Evolutionary conservation across 2,329 filamentous ascomycete genomes (phyloP), one percentile per base, ranked within the genome.

Genomic region (Cladosporium colombiae): DNA sequence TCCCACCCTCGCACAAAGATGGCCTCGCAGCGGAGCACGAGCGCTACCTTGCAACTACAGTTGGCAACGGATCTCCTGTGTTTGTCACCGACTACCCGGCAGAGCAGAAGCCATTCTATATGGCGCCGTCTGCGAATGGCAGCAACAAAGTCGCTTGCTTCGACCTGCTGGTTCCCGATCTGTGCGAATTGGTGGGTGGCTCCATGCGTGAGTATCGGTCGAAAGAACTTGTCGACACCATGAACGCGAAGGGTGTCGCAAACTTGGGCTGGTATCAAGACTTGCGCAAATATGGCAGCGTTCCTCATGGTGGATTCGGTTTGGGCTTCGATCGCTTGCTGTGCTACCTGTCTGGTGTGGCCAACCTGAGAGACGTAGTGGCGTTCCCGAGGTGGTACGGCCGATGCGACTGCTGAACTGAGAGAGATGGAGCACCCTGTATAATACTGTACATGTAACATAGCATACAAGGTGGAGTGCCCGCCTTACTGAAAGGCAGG

Each of bases 61-160:
- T 94, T 53, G 88, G 88, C 70, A 81, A 85, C 57, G 83, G 84
- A 21, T 79, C 80, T 1, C 95, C 95, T 8, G 84, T 98, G 53
- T 98, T 98, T 76, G 88, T 99, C 69, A 98, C 93, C 16, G 85
- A 97, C 77, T 99, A 97, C 75, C 95, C 95, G n/a, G 87, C 87
- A 70, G 82, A 84, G 57, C 88, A 95, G 76, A 99, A 99, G 80
- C 92, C 94, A 13, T 99, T 98, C 79, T 99, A 93, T 78, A 93
- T 93, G 91, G 78, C 86, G 2, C 86, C 87, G 18, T 86, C 85
- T 1, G 25, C 40, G 29, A 66, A 67, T 40, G 68, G 65, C 31
- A 65, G 35, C 46, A 67, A 68, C 16, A 68, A 63, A 8, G 62
- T 64, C 5, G 91, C 93, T 67, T 96, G 92, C 79, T 97, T 97